A percentile compares a stretch with the other conserved stretches of the same genome.
phyloP scores from a whole-genome alignment of 2,329 filamentous ascomycete genomes.

The Venturia asperata region DNA sequence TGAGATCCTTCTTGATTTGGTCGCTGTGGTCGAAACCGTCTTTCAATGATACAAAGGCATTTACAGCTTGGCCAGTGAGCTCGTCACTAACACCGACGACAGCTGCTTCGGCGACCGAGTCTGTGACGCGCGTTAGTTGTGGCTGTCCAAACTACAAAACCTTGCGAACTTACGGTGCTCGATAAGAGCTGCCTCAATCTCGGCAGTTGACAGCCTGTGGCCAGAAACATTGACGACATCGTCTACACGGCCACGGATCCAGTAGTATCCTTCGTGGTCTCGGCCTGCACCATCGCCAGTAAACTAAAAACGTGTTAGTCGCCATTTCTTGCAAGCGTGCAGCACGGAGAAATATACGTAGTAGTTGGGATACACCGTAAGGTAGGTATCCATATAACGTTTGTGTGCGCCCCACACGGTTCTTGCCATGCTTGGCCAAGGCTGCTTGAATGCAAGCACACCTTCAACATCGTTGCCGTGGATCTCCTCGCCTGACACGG shows the following conservation, averaged over 20 bases:
- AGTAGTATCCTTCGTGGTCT: slow-evolving; percentile 98
- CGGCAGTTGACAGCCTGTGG: slow-evolving; percentile 90
- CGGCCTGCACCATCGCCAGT: slow-evolving; percentile 90
- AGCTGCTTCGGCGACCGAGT: slow-evolving; percentile 82
- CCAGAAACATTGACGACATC: slow-evolving; percentile 98
- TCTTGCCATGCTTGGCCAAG: slow-evolving; percentile 97
- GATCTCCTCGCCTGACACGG: slow-evolving; percentile 87
- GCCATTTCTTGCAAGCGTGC: background rate
- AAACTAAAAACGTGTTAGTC: slow-evolving; percentile 49
- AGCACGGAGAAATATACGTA: slow-evolving; percentile 60
- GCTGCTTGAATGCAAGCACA: slow-evolving; percentile 91
- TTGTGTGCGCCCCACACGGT: slow-evolving; percentile 98
- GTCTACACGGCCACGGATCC: slow-evolving; percentile 97
- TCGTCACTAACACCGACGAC: slow-evolving; percentile 92
- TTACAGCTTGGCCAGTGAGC: slow-evolving; percentile 92
- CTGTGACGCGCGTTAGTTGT: slow-evolving; percentile 26
- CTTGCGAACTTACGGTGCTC: slow-evolving; percentile 58
- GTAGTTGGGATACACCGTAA: slow-evolving; percentile 96
- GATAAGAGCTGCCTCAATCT: slow-evolving; percentile 94
- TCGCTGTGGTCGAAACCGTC: slow-evolving; percentile 70
- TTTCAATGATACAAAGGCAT: slow-evolving; percentile 92
- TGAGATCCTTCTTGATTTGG: slow-evolving; percentile 82
- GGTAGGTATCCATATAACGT: slow-evolving; percentile 97
- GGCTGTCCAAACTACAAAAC: slow-evolving; percentile 24
- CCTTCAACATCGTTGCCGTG: slow-evolving; percentile 95